Percentiles rank a stretch among this genome's conserved stretches.
Evolutionary conservation across 2,329 filamentous ascomycete genomes (phyloP).

Genomic region (Trichoderma arundinaceum): DNA sequence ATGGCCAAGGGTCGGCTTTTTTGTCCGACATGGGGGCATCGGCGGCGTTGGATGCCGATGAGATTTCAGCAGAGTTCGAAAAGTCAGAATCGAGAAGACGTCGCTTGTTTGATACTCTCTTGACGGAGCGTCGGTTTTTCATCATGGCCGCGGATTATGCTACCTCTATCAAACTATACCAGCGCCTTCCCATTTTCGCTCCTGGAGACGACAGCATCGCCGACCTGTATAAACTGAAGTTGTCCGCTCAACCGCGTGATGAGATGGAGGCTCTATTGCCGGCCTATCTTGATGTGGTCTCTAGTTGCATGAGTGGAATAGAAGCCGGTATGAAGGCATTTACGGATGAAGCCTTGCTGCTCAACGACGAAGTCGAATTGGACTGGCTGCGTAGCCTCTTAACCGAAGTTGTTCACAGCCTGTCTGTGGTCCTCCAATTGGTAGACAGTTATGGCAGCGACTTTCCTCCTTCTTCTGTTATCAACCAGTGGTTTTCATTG

Average conservation of each 20-base stretch:
- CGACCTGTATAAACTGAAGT: conserved; percentile 42
- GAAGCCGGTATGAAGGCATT: conserved; percentile 57
- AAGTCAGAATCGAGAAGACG: conserved; percentile 65
- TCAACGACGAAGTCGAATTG: conserved; percentile 59
- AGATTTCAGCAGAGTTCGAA: conserved; percentile 64
- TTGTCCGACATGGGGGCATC: conserved; percentile 57
- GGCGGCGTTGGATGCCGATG: conserved; percentile 57
- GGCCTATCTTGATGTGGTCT: conserved; percentile 55
- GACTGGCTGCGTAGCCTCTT: conserved; percentile 68
- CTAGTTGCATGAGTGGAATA: conserved; percentile 56
- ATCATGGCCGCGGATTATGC: conserved; percentile 66
- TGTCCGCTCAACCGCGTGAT: conserved; percentile 40
- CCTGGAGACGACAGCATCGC: conserved; percentile 39
- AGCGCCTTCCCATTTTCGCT: conserved; percentile 46
- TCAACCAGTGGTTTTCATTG: conserved; percentile 76
- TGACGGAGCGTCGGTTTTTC: conserved; percentile 73
- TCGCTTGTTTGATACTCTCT: conserved; percentile 73
- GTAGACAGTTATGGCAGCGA: conserved; percentile 62
- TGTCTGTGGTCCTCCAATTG: conserved; percentile 77
- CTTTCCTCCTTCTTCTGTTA: conserved; percentile 62
- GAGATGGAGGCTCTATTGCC: conserved; percentile 54
- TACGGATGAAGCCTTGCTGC: conserved; percentile 54
- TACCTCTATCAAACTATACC: conserved; percentile 55
- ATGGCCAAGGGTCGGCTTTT: conserved; percentile 63
- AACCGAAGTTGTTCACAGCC: conserved; percentile 73